Evolutionary conservation across 768 basidiomycete genomes (phyloP), one percentile per base, ranked within the genome.

Genomic region (Rhizopogon roseolus): DNA sequence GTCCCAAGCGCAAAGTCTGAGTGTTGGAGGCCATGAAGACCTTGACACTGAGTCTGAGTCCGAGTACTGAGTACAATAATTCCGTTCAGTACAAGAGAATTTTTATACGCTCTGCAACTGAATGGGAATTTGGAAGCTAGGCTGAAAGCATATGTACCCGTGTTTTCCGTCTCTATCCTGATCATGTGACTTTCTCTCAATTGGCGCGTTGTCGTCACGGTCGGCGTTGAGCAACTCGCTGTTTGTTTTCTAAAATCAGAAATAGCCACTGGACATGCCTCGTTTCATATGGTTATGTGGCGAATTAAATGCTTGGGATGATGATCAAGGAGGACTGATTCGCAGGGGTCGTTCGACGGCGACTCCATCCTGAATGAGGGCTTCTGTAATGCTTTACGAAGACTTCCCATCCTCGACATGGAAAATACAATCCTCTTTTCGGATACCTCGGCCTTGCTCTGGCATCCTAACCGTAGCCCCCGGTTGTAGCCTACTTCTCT

Each of bases 1-100:
- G 75, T 50, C 81, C 77, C 42, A 83, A 70, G 40, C 80, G 77
- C 57, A 84, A 61, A 38, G 73, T 71, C 60, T 82, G 81, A 42
- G 61, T 62, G 62, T 78, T 80, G 69, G 71, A 65, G 61, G 71
- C 73, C 68, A 80, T 79, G 73, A 73, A 46, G 17, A 22, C 32
- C 29, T 32, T 6, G 7, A 10, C 29, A 1, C 1, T 8, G 1
- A 8, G 29, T 8, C 29, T 32, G 2, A 32, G 29, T 32, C 29
- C 3, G 22, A 29, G 29, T 29, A 29, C 8, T 29, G 6, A 29
- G 29, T 29, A 29, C 29, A 6, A 6, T 6, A 6, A n/a, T 39
- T 39, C 29, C 17, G 7, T 29, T 49, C n/a, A n/a, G 19, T 13
- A 10, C 27, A 29, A 17, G 34, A 8, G 29, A 10, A 8, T 32